A percentile compares a stretch with the other conserved stretches of the same genome.
These are phyloP conservation scores for Candida alai DNA, from an alignment of 805 yeast species.

Conservation along the genomic window DNA sequence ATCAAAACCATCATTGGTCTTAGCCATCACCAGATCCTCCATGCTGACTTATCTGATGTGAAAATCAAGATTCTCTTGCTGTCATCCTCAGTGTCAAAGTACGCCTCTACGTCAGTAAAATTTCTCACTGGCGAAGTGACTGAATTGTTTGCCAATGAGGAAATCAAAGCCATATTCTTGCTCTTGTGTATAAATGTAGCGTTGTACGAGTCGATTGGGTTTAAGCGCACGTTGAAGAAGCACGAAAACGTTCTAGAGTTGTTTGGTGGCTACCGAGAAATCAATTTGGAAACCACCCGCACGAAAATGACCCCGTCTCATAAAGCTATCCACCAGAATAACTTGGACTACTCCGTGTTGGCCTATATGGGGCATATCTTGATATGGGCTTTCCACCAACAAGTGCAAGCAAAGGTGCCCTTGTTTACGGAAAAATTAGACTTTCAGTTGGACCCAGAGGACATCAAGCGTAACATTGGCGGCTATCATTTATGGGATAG, in stretches of 20 bases:
- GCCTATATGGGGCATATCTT: conserved; percentile 36
- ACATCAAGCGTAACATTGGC: conserved; percentile 25
- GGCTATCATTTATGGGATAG: conserved; percentile 41
- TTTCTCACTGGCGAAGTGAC: conserved; percentile 22
- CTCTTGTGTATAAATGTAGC: conserved; percentile 32
- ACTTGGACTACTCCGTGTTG: conserved; percentile 35
- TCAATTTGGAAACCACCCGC: conserved; percentile 29
- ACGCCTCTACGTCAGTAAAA: conserved; percentile 23
- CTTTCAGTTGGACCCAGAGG: conserved; percentile 12
- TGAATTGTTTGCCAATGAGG: conserved; percentile 20
- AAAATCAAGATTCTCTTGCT: conserved; percentile 33
- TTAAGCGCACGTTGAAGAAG: conserved; percentile 20
- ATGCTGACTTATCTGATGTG: conserved; percentile 30
- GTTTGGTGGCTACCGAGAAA: conserved; percentile 27
- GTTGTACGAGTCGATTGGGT: conserved; percentile 33
- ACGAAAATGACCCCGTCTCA: conserved; percentile 33
- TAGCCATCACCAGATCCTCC: conserved; percentile 30
- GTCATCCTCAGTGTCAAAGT: conserved; percentile 28
- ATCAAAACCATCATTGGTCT: conserved; percentile 36
- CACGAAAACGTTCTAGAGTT: conserved; percentile 25
- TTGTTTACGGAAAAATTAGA: conserved; percentile 17
- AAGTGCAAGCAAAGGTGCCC: conserved; percentile 12
- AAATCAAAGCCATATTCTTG: conserved; percentile 21
- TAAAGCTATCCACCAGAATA: conserved; percentile 30
- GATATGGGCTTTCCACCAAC: conserved; percentile 33